Percentiles rank a stretch among this genome's conserved stretches.
Conservation (phyloP, 2,329 filamentous ascomycete species). For the Aspergillus brasiliensis region DNA sequence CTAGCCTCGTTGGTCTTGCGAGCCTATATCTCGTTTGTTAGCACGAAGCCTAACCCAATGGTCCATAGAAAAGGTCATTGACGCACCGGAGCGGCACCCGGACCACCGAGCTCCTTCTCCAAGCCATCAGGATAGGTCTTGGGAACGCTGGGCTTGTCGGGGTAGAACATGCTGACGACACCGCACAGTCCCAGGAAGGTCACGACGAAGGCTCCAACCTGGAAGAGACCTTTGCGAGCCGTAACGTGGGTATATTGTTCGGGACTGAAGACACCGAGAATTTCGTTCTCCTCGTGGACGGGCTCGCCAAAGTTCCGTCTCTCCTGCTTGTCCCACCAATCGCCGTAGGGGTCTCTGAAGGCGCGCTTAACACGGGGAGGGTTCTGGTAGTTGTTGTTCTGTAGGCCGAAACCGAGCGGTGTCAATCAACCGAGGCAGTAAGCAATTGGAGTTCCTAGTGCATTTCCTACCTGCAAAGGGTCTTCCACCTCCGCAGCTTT, state of each 20-base stretch:
- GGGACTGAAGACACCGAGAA: slow-evolving; percentile 84
- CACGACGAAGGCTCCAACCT: slow-evolving; percentile 68
- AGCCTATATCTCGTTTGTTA: slow-evolving; percentile 29
- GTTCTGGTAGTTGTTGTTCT: slow-evolving; percentile 54
- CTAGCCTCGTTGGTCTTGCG: slow-evolving; percentile 42
- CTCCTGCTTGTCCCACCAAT: slow-evolving; percentile 98
- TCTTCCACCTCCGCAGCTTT: slow-evolving; percentile 45
- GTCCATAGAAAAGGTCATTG: neutral
- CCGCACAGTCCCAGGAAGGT: slow-evolving; percentile 67
- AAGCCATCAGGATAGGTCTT: slow-evolving; percentile 70
- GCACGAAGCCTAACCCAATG: neutral
- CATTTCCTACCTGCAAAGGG: slow-evolving; percentile 45
- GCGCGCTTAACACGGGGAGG: slow-evolving; percentile 73
- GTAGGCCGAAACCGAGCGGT: slow-evolving; percentile 18
- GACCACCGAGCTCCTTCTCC: slow-evolving; percentile 73
- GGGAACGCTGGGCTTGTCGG: slow-evolving; percentile 69
- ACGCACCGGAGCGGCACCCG: slow-evolving; percentile 67
- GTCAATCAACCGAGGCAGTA: slow-evolving; percentile 16
- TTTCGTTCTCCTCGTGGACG: slow-evolving; percentile 93
- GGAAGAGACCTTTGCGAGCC: slow-evolving; percentile 67
- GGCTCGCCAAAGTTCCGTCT: slow-evolving; percentile 96
- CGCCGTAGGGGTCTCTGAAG: slow-evolving; percentile 86
- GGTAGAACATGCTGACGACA: slow-evolving; percentile 68
- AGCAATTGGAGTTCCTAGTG: neutral
- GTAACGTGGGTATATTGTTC: slow-evolving; percentile 86